Percentiles rank a stretch among this genome's conserved stretches.
Evolutionary conservation across 2,329 filamentous ascomycete species (phyloP).

Genomic region (Berkeleyomyces basicola): DNA sequence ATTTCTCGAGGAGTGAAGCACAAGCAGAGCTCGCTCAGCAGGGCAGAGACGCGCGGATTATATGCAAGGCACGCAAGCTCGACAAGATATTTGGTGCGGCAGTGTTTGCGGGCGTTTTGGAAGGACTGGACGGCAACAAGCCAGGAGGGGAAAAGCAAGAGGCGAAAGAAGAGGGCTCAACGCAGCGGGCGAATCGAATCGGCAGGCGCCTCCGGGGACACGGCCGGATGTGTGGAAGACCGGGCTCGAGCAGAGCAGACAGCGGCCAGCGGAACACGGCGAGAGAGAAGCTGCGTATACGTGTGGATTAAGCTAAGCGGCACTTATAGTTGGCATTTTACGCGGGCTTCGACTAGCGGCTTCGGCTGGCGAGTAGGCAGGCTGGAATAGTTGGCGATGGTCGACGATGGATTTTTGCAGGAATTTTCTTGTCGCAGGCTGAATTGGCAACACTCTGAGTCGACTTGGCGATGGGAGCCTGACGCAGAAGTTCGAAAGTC

Average conservation of each 20-base stretch:
- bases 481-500: not conserved
- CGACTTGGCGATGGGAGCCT: not conserved
- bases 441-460: not conserved
- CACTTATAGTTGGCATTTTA: not conserved
- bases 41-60: not conserved
- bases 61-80: not conserved
- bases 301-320: not conserved
- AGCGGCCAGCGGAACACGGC: too few relatives aligned
- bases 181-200: constrained; percentile 9
- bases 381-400: not conserved
- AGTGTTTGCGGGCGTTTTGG: constrained; percentile 14
- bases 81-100: constrained; percentile 5
- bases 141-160: not conserved
- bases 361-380: not conserved
- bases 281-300: too few relatives aligned
- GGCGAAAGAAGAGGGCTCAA: constrained; percentile 3
- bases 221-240: not conserved
- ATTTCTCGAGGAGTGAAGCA: not conserved
- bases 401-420: not conserved
- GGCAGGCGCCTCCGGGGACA: constrained; percentile 2
- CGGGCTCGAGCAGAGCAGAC: not conserved
- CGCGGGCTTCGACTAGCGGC: not conserved
- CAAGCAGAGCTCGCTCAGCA: not conserved
- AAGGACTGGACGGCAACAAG: constrained; percentile 5
- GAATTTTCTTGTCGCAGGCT: not conserved